phyloP scores from a whole-genome alignment of 257 asterid species.

The Solanum peruvianum region DNA sequence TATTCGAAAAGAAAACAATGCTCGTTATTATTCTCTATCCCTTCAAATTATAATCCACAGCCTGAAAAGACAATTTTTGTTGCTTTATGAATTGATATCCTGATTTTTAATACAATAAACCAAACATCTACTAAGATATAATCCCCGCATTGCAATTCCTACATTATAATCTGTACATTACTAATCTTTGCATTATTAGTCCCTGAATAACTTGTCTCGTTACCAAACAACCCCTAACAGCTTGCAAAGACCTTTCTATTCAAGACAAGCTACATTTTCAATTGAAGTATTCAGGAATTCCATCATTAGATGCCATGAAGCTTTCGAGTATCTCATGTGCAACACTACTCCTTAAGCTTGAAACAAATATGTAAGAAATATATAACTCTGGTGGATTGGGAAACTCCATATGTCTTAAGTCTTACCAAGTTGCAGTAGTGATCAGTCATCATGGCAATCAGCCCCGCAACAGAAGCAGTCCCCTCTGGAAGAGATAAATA shows the following conservation, averaged over 20 bases:
- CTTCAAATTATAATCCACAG: background rate
- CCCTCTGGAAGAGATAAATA: constrained; percentile 96
- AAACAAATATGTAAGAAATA: background rate
- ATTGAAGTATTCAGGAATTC: background rate
- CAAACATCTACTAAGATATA: background rate
- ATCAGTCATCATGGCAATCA: constrained; percentile 97
- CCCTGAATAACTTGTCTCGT: background rate
- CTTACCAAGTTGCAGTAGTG: constrained; percentile 87
- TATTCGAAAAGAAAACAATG: background rate
- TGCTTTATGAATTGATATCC: background rate
- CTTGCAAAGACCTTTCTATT: background rate
- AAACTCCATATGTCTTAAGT: constrained; percentile 6
- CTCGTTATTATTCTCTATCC: background rate
- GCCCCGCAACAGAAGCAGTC: constrained; percentile 83
- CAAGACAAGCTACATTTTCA: background rate
- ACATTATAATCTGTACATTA: background rate
- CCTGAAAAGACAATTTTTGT: background rate
- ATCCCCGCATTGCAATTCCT: background rate
- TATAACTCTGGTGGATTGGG: background rate
- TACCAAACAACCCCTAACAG: background rate
- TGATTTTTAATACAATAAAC: background rate
- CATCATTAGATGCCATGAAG: background rate
- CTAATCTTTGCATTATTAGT: background rate
- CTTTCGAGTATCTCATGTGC: background rate
- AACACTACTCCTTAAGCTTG: background rate